Percentiles rank a stretch among this genome's conserved stretches.
These are phyloP conservation scores for Lyophyllum atratum DNA, from an alignment of 768 basidiomycete species.

Conservation along the genomic window DNA sequence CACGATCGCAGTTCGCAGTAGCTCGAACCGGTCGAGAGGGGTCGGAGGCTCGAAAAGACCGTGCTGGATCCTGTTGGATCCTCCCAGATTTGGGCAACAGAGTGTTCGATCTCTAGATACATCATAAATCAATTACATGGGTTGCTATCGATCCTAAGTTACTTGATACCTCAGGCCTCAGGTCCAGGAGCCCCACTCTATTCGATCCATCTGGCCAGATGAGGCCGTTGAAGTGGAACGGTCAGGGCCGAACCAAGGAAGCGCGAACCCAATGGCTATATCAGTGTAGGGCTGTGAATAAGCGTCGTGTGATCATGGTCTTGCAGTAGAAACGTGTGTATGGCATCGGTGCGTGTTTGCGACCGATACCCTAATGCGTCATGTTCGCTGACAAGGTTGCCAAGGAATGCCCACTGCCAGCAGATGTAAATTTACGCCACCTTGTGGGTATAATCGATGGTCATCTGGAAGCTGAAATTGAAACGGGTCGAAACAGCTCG, in stretches of 20 bases:
- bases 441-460: background rate
- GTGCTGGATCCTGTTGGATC: constrained; percentile 19
- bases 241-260: background rate
- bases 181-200: background rate
- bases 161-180: background rate
- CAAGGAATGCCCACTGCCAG: background rate
- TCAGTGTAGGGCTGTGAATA: background rate
- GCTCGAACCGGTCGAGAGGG: constrained; percentile 17
- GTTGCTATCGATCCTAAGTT: background rate
- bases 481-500: background rate
- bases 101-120: background rate
- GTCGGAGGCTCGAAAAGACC: constrained; percentile 37
- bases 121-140: background rate
- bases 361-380: constrained; percentile 12
- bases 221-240: background rate
- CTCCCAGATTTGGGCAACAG: constrained; percentile 23
- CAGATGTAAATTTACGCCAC: background rate
- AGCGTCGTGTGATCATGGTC: background rate
- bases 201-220: background rate
- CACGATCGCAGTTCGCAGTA: background rate
- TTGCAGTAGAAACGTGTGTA: constrained; percentile 4
- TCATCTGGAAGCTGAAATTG: background rate
- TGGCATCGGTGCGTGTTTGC: constrained; percentile 11
- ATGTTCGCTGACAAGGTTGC: background rate
- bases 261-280: background rate